Conservation (phyloP, 1,284 basidiomycete genomes). For the Ustilago nuda region DNA sequence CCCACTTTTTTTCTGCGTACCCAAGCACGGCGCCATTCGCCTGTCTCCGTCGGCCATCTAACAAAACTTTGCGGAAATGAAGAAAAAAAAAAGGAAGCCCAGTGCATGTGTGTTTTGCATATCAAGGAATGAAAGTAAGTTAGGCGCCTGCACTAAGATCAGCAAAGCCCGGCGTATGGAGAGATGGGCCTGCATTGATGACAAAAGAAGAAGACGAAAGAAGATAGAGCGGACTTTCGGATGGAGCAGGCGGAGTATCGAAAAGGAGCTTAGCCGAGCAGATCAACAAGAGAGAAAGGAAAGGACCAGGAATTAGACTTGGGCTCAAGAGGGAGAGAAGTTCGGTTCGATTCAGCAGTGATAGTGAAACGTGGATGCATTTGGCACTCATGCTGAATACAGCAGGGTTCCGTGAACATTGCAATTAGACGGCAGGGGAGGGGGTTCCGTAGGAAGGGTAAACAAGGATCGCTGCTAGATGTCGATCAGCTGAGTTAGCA, state of each 20-base stretch:
- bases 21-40: slow-evolving; percentile 3
- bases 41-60: slow-evolving; percentile 17
- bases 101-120: not conserved
- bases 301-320: slow-evolving; percentile 29
- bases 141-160: not conserved
- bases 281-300: slow-evolving; percentile 21
- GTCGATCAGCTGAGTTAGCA: slow-evolving; percentile 46
- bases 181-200: slow-evolving; percentile 4
- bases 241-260: slow-evolving; percentile 22
- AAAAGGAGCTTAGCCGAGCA: slow-evolving; percentile 18
- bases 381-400: not conserved
- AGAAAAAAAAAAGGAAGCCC: slow-evolving; percentile 8
- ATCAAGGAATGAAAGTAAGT: slow-evolving; percentile 2
- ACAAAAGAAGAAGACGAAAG: not conserved
- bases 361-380: not conserved
- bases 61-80: slow-evolving; percentile 18
- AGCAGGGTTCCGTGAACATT: not conserved
- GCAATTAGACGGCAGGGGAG: not conserved
- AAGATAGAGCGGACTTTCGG: slow-evolving; percentile 6
- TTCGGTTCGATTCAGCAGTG: slow-evolving; percentile 23
- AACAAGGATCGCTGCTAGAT: not conserved
- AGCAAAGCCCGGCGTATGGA: not conserved
- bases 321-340: not conserved
- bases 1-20: not conserved
- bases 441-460: slow-evolving; percentile 7